Evolutionary conservation across 345 rosid genomes (phyloP).

Genomic region (Brassica incana): DNA sequence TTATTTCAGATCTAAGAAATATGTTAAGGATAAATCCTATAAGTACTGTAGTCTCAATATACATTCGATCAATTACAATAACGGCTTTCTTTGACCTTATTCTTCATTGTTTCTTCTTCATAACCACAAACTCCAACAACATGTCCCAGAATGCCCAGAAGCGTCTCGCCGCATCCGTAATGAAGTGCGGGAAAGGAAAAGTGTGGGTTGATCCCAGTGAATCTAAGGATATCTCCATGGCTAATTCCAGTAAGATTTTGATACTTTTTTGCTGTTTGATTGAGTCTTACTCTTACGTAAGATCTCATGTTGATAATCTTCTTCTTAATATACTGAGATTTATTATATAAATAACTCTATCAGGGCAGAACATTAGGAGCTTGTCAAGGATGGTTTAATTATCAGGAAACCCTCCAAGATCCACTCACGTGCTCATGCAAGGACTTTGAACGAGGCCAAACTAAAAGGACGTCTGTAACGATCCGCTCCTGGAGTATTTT

Average conservation of each 20-base stretch:
- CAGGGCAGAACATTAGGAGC: background rate
- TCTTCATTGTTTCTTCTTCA: no score
- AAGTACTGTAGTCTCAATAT: no score
- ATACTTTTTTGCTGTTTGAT: background rate
- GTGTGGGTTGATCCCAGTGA: slow-evolving; percentile 81
- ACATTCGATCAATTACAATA: background rate
- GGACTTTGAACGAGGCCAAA: slow-evolving; percentile 72
- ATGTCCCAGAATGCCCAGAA: slow-evolving; percentile 38
- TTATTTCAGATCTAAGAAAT: no score
- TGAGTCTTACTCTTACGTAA: background rate
- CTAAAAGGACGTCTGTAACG: slow-evolving; percentile 58
- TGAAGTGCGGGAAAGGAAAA: slow-evolving; percentile 66
- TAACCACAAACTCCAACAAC: no score
- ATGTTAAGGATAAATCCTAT: no score
- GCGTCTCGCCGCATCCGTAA: slow-evolving; percentile 72
- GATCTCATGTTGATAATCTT: background rate
- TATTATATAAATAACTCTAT: no score
- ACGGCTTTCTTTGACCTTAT: no score
- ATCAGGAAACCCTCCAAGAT: slow-evolving; percentile 78
- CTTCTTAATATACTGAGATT: no score
- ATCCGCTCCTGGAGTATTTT: no score
- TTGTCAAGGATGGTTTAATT: slow-evolving; percentile 73
- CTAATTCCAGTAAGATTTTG: slow-evolving; percentile 59
- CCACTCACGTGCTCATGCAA: slow-evolving; percentile 81
- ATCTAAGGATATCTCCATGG: slow-evolving; percentile 66